Evolutionary conservation across 129 eudicot species (phyloP).

Genomic region (Escallonia herrerae): DNA sequence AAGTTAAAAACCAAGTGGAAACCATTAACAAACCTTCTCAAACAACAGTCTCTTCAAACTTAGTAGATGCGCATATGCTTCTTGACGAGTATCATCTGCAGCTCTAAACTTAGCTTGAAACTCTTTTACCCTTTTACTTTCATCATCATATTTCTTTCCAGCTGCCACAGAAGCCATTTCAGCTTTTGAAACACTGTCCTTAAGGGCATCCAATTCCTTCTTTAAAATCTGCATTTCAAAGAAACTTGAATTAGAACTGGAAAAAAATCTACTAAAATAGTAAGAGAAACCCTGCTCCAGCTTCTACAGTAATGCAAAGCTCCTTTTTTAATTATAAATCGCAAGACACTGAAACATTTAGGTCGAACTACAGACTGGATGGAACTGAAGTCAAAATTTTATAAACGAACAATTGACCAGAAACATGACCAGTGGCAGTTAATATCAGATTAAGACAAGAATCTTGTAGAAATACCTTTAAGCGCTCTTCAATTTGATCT

Average conservation of each 20-base stretch:
- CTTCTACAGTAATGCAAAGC: neutral
- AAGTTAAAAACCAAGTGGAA: constrained; percentile 2
- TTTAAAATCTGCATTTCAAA: constrained; percentile 45
- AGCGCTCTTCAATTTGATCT: constrained; percentile 46
- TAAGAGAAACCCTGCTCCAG: neutral
- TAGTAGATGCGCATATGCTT: constrained; percentile 36
- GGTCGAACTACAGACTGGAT: too few relatives aligned
- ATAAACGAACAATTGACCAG: neutral
- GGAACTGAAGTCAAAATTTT: neutral
- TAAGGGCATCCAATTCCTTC: constrained; percentile 63
- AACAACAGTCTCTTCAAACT: constrained; percentile 39
- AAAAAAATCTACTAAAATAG: neutral
- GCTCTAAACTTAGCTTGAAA: constrained; percentile 48
- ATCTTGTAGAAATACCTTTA: constrained; percentile 37
- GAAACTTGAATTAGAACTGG: constrained; percentile 7
- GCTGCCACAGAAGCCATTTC: constrained; percentile 32
- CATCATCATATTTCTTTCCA: constrained; percentile 45
- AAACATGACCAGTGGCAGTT: neutral
- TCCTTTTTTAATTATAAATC: neutral
- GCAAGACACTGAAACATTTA: neutral
- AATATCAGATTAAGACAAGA: neutral
- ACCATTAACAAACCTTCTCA: constrained; percentile 60
- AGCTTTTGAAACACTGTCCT: constrained; percentile 43
- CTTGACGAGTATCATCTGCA: constrained; percentile 71
- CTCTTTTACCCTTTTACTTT: constrained; percentile 41